Evolutionary conservation across 345 rosid genomes (phyloP), one percentile per base, ranked within the genome.

Genomic region (Eucalyptus paniculata): DNA sequence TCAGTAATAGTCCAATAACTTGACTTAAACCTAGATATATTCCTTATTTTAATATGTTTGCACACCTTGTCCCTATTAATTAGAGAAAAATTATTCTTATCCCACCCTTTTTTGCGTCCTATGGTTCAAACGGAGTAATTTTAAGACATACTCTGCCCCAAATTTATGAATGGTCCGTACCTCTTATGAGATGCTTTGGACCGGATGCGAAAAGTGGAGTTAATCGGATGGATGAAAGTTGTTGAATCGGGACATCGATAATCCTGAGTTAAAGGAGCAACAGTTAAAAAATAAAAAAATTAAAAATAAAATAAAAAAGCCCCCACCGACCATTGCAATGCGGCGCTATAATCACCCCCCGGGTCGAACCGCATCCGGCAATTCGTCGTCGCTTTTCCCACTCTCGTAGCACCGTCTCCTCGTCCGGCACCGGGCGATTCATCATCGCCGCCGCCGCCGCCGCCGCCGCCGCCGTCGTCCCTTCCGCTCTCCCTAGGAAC

Each of bases 1-100:
- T 0, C 2, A 18, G 4, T 18, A 1, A 0, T 17, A 17, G 8
- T 51, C 8, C 7, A 2, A 51, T 51, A 51, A 51, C 0, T 0
- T 51, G 0, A 51, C 56, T 51, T 51, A 51, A 51, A 2, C 9
- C 9, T 51, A 2, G 0, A 51, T 51, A 51, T 51, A 51, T 51
- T 51, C 54, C 23, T 0, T 3, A 51, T 18, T 51, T 51, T 18
- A 51, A 18, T 51, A 18, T 51, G 23, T 5, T 50, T 51, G 56
- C 56, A 51, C 56, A 51, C 23, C 4, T 51, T 7, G 1, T 51
- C 2, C 56, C 23, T 18, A 51, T 51, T 51, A 51, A 51, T 7
- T 11, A 4, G 49, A 47, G 49, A 47, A 47, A 47, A 47, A 3
- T 4, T 47, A 0, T 53, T 53, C 9, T 53, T 18, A 51, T 0